Evolutionary conservation across 2,329 filamentous ascomycete species (phyloP), one percentile per base, ranked within the genome.

Genomic region (Stemphylium lycopersici): DNA sequence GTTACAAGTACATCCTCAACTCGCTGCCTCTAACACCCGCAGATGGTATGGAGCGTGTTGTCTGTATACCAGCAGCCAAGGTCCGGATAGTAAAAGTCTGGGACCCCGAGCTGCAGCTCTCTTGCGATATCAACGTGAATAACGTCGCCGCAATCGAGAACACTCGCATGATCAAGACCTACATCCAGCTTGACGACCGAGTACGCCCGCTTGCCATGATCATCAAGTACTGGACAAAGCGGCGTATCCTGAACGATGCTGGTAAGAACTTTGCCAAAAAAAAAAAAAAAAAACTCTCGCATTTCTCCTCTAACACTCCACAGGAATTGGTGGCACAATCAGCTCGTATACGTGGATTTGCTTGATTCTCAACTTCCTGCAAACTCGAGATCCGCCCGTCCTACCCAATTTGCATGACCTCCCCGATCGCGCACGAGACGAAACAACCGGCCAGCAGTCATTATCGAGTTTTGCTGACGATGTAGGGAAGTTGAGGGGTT

Each of bases 281-380:
- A n/a, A n/a, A n/a, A n/a, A n/a, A n/a, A n/a, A n/a, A n/a, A n/a
- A n/a, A n/a, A n/a, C n/a, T n/a, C 13, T 10, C n/a, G 10, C 22
- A 41, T 18, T 56, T 63, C 66, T 62, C 40, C 2, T 18, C 71
- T 63, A 45, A 63, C 55, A 48, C 11, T 1, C 11, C 10, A 13
- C 32, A 63, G 96, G 95, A 90, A 54, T 91, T 92, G 72, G 95
- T 59, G 93, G 91, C 52, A 99, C 95, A 6, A 82, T 99, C 56
- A 98, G 93, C 76, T 99, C 95, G 15, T 99, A 99, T 73, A 97
- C 95, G 18, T 99, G 95, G 95, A 98, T 98, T 72, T 99, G 95
- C 76, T 86, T 99, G 82, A 96, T 98, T 63, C 89, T 99, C 72
- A 96, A 92, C 65, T 99, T 98, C 70, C 83, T 99, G 22, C 95